Percentiles rank a stretch among this genome's conserved stretches.
These are phyloP conservation scores for Phyllosticta citriasiana DNA, from an alignment of 2,329 filamentous ascomycete genomes.

Conservation along the genomic window DNA sequence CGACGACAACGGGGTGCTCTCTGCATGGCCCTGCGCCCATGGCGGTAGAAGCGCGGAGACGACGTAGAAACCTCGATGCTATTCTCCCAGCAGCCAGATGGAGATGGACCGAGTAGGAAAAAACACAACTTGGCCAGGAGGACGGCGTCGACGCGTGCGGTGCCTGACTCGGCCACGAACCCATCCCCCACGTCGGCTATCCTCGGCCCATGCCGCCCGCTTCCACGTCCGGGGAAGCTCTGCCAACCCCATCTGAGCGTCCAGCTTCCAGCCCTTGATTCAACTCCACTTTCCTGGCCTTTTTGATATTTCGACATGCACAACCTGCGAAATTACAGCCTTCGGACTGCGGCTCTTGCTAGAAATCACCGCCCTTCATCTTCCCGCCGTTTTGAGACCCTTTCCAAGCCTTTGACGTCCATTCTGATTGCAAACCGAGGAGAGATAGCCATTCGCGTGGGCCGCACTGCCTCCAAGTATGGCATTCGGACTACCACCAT, in stretches of 20 bases:
- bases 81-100: not conserved
- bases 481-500: slow-evolving; percentile 90
- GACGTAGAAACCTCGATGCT: not conserved
- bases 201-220: not conserved
- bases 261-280: not conserved
- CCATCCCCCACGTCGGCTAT: not conserved
- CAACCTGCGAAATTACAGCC: not conserved
- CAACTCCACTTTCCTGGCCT: not conserved
- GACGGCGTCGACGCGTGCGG: not conserved
- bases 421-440: slow-evolving; percentile 94
- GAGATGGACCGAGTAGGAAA: not conserved
- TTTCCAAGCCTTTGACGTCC: slow-evolving; percentile 43
- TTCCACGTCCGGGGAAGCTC: not conserved
- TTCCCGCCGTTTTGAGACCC: not conserved
- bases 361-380: not conserved
- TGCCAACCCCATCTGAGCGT: not conserved
- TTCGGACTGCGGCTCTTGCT: not conserved
- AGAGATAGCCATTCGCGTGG: slow-evolving; percentile 90
- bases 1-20: not conserved
- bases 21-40: not conserved
- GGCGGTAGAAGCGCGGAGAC: not conserved
- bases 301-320: not conserved
- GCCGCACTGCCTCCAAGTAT: slow-evolving; percentile 74
- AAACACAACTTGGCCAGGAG: not conserved
- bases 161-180: not conserved